Evolutionary conservation across 192 early-diverging fungal genomes (phyloP).

Genomic region (Spinellus fusiger): DNA sequence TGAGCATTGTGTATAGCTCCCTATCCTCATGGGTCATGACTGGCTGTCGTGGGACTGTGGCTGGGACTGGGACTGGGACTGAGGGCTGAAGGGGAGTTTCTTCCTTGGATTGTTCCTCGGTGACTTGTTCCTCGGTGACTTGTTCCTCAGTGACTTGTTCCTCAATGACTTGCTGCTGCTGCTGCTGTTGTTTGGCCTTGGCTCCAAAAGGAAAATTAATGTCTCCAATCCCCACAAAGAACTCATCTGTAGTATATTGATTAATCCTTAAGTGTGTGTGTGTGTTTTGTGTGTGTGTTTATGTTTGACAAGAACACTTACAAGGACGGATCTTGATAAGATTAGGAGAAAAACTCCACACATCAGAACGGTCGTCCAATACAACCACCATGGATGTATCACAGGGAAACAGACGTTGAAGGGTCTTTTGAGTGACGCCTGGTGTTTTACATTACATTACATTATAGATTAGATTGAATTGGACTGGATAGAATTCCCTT

Average conservation of each 20-base stretch:
- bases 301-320: constrained; percentile 33
- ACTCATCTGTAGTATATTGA: constrained; percentile 58
- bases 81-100: too few species aligned
- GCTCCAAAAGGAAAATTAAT: constrained; percentile 78
- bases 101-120: constrained; percentile 1
- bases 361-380: constrained; percentile 92
- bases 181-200: constrained; percentile 20
- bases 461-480: too few species aligned
- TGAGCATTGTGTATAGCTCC: constrained; percentile 46
- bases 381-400: constrained; percentile 95
- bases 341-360: constrained; percentile 91
- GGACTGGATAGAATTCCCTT: too few species aligned
- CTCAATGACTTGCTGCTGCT: constrained; percentile 11
- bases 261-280: background rate
- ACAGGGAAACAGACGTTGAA: constrained; percentile 85
- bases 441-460: background rate
- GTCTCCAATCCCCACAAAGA: constrained; percentile 92
- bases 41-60: constrained; percentile 37
- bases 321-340: constrained; percentile 85
- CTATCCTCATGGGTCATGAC: constrained; percentile 53
- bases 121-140: too few species aligned
- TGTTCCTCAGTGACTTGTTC: too few species aligned
- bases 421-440: constrained; percentile 73
- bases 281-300: background rate
- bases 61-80: constrained; percentile 11